Conservation (phyloP, 176 grass and related monocot genomes). For the Zizania latifolia region DNA sequence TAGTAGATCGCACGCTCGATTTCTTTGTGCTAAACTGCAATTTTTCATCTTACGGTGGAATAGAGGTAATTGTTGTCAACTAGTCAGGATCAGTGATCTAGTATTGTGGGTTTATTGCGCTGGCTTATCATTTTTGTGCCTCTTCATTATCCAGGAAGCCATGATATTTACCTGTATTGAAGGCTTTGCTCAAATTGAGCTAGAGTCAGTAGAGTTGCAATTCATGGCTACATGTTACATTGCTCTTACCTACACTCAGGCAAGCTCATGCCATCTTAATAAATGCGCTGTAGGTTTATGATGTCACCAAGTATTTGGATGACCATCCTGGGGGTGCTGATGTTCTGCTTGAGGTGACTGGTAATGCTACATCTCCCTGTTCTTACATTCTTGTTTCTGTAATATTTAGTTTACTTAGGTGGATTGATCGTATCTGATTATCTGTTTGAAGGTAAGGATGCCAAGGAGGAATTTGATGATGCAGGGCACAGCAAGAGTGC, state of each 20-base stretch:
- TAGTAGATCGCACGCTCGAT: not conserved
- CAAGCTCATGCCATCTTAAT: not conserved
- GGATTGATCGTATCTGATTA: slow-evolving; percentile 6
- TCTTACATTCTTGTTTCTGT: not conserved
- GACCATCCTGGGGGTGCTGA: slow-evolving; percentile 91
- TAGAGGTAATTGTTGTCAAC: not conserved
- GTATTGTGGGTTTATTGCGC: not conserved
- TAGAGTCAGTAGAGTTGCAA: not conserved
- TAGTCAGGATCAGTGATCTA: not conserved
- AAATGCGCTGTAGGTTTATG: slow-evolving; percentile 70
- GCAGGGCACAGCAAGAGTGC: slow-evolving; percentile 67
- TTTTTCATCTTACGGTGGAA: not conserved
- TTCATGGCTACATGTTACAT: not conserved
- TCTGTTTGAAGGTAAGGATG: slow-evolving; percentile 70
- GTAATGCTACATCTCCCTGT: slow-evolving; percentile 24
- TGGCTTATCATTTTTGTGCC: not conserved
- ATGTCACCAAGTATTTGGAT: slow-evolving; percentile 84
- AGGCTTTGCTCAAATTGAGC: not conserved
- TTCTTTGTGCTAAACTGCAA: not conserved
- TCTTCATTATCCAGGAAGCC: not conserved
- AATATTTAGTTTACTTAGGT: not conserved
- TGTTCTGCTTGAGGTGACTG: slow-evolving; percentile 49
- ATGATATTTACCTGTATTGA: not conserved
- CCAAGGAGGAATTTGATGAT: slow-evolving; percentile 86
- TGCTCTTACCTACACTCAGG: not conserved